Evolutionary conservation across 1,284 basidiomycete species (phyloP).

Genomic region (Apiotrichum veenhuisii): DNA sequence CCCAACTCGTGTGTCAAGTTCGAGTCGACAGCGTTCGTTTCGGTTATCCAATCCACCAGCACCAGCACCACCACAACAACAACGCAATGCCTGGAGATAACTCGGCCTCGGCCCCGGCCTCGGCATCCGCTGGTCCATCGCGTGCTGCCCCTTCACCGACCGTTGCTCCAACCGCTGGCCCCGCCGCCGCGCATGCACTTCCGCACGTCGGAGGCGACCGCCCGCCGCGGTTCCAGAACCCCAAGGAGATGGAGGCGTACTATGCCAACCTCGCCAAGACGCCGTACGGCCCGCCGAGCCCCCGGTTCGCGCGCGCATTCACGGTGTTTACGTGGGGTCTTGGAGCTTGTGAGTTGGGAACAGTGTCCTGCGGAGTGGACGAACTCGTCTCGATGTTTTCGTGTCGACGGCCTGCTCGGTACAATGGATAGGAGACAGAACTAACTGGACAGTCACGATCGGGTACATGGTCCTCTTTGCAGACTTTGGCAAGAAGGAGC

Average conservation of each 20-base stretch:
- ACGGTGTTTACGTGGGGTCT: not conserved
- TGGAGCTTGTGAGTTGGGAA: not conserved
- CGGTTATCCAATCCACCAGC: too few relatives aligned
- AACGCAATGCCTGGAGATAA: too few relatives aligned
- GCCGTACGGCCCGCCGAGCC: not conserved
- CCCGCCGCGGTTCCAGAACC: conserved; percentile 1
- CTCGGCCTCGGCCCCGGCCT: too few relatives aligned
- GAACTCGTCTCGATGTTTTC: too few relatives aligned
- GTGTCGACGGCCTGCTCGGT: not conserved
- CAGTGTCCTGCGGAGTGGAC: too few relatives aligned
- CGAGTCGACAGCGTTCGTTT: too few relatives aligned
- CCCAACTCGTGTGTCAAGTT: too few relatives aligned
- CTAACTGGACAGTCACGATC: conserved; percentile 30
- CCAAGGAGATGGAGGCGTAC: conserved; percentile 2
- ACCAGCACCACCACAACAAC: too few relatives aligned
- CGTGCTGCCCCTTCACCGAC: too few relatives aligned
- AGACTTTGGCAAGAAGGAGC: conserved; percentile 44
- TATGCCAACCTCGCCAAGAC: conserved; percentile 2
- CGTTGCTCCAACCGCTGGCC: not conserved
- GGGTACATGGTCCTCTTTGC: conserved; percentile 44
- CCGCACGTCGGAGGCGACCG: not conserved
- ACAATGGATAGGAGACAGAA: not conserved
- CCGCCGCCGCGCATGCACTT: not conserved
- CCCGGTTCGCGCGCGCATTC: conserved; percentile 2
- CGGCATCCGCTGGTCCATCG: too few relatives aligned